phyloP scores from a whole-genome alignment of 1,284 basidiomycete genomes.

The Ceratobasidium sp. region DNA sequence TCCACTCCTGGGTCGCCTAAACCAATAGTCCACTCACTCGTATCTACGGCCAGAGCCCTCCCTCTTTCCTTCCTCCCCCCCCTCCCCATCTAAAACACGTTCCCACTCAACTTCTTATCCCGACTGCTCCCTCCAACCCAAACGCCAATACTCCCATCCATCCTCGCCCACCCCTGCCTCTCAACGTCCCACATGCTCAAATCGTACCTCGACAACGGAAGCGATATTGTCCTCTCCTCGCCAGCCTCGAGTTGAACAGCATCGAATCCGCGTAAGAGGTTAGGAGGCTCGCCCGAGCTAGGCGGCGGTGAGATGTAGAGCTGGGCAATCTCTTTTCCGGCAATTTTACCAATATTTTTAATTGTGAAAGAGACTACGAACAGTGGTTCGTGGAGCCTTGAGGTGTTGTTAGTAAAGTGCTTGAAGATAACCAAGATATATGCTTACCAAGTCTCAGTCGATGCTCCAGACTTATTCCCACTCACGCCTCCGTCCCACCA shows the following conservation, averaged over 20 bases:
- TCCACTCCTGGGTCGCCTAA: too few relatives aligned
- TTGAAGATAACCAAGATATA: too few relatives aligned
- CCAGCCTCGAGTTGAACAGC: constrained; percentile 63
- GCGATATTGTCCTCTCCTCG: constrained; percentile 58
- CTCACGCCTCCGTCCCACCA: constrained; percentile 48
- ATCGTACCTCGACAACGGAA: constrained; percentile 55
- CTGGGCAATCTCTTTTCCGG: constrained; percentile 48
- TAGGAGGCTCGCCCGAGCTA: constrained; percentile 42
- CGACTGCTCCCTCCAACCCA: constrained; percentile 49
- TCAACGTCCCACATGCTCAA: constrained; percentile 49
- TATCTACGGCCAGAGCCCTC: too few relatives aligned
- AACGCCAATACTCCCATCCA: constrained; percentile 43
- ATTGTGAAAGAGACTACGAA: constrained; percentile 50
- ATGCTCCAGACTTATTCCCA: constrained; percentile 36
- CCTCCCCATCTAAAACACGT: constrained; percentile 32
- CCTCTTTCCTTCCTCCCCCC: too few relatives aligned
- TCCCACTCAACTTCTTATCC: constrained; percentile 46
- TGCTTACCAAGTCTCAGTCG: constrained; percentile 37
- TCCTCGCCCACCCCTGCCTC: constrained; percentile 48
- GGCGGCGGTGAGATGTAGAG: constrained; percentile 48
- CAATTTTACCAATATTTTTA: constrained; percentile 48
- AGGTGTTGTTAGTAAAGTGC: too few relatives aligned
- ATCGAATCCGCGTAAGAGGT: constrained; percentile 58
- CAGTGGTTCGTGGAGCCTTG: constrained; percentile 46
- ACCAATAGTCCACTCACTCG: too few relatives aligned